These are phyloP conservation scores for Nissolia schottii DNA, from an alignment of 306 rosid genomes.

Conservation along the genomic window DNA sequence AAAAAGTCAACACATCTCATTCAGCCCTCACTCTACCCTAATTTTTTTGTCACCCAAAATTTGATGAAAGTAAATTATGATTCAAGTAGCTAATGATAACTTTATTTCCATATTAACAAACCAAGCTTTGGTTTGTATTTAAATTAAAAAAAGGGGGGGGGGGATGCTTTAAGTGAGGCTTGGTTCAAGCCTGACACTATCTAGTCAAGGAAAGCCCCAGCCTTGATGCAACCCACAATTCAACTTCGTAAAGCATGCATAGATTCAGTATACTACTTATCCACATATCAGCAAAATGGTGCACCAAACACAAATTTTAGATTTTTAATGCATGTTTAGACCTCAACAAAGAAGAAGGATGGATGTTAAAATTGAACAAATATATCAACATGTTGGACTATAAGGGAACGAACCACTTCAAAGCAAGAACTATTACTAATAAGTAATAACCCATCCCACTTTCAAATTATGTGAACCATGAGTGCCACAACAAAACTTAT, in stretches of 20 bases:
- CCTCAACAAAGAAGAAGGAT: background rate
- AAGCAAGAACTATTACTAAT: background rate
- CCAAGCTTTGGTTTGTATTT: background rate
- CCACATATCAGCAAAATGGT: background rate
- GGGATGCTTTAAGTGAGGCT: background rate
- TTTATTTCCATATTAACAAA: background rate
- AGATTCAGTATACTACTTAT: background rate
- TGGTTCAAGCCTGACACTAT: background rate
- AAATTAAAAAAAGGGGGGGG: no score
- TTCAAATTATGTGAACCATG: background rate
- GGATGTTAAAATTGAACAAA: background rate
- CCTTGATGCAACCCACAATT: background rate
- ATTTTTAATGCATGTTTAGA: background rate
- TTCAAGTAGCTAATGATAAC: background rate
- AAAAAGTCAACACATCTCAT: background rate
- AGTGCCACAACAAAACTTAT: background rate
- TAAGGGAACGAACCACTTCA: background rate
- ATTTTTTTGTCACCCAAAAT: background rate
- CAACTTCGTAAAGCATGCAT: background rate
- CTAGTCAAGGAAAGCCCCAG: background rate
- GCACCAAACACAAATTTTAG: background rate
- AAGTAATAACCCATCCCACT: no score
- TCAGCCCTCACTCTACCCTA: background rate
- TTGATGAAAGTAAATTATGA: background rate
- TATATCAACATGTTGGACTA: background rate